A percentile compares a stretch with the other conserved stretches of the same genome.
Evolutionary conservation across 129 eudicot genomes (phyloP).

Genomic region (Deinandra increscens): DNA sequence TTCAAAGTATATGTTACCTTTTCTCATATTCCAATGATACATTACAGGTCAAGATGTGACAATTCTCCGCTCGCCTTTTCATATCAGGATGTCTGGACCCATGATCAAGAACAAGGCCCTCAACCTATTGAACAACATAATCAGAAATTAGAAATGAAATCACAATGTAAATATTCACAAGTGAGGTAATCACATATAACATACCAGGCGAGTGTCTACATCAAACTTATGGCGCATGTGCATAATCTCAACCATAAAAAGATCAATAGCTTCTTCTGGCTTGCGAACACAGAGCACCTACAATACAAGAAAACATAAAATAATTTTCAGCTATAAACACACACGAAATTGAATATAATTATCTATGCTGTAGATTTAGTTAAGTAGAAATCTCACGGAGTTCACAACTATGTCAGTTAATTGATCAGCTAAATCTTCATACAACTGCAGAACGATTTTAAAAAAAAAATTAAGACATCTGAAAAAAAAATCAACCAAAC

Average conservation of each 20-base stretch:
- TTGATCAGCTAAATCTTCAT: constrained; percentile 93
- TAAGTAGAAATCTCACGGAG: constrained; percentile 53
- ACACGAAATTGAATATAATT: not conserved
- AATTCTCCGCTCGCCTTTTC: constrained; percentile 98
- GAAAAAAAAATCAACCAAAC: not conserved
- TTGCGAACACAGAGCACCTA: constrained; percentile 93
- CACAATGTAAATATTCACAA: not conserved
- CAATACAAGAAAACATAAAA: constrained; percentile 10
- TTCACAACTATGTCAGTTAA: constrained; percentile 83
- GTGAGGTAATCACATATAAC: constrained; percentile 13
- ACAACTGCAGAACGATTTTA: constrained; percentile 52
- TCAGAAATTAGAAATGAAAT: not conserved
- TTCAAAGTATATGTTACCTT: constrained; percentile 46
- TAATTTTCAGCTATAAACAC: not conserved
- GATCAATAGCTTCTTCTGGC: constrained; percentile 91
- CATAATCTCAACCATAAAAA: constrained; percentile 99
- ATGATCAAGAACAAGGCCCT: constrained; percentile 99
- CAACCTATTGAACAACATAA: constrained; percentile 52
- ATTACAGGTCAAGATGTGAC: constrained; percentile 82
- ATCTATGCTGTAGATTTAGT: not conserved
- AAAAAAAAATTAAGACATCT: not conserved
- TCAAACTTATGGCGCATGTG: constrained; percentile 99
- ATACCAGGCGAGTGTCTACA: constrained; percentile 95
- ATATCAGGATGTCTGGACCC: constrained; percentile 99
- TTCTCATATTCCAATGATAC: constrained; percentile 97